Percentiles rank a stretch among this genome's conserved stretches.
These are phyloP conservation scores for Conoideocrella luteorostrata DNA, from an alignment of 2,329 filamentous ascomycete species.

Conservation along the genomic window DNA sequence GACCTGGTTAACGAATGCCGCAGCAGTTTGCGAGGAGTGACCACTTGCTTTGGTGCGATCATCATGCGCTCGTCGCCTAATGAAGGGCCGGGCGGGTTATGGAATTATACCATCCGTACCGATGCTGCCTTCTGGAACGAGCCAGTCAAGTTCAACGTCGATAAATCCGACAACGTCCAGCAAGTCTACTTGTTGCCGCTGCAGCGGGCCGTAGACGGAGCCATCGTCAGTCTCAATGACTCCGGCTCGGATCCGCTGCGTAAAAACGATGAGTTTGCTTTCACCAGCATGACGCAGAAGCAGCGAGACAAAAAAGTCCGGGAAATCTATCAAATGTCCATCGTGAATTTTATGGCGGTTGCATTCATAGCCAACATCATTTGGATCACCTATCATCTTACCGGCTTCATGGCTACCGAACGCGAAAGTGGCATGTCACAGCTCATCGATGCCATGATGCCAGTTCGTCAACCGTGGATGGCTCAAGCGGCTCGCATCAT, in stretches of 20 bases:
- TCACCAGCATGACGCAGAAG: conserved; percentile 62
- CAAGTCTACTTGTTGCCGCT: conserved; percentile 74
- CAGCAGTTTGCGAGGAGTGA: conserved; percentile 59
- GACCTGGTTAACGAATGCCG: conserved; percentile 58
- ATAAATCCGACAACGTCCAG: conserved; percentile 62
- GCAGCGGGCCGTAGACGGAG: conserved; percentile 69
- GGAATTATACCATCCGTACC: conserved; percentile 82
- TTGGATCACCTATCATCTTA: conserved; percentile 79
- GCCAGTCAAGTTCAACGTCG: conserved; percentile 55
- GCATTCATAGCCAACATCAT: conserved; percentile 75
- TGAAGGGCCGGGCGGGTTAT: conserved; percentile 59
- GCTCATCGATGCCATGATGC: conserved; percentile 87
- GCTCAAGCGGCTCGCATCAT: conserved; percentile 71
- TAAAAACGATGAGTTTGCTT: conserved; percentile 59
- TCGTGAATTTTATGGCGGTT: conserved; percentile 71
- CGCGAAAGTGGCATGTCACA: conserved; percentile 83
- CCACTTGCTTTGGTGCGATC: conserved; percentile 65
- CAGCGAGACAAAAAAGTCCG: conserved; percentile 62
- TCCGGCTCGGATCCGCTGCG: conserved; percentile 32
- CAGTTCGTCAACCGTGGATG: conserved; percentile 66
- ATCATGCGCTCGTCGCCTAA: conserved; percentile 70
- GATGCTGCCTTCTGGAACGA: conserved; percentile 60
- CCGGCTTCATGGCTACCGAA: conserved; percentile 79
- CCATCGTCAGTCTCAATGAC: conserved; percentile 55
- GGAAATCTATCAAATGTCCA: conserved; percentile 59